Evolutionary conservation across 2,329 filamentous ascomycete genomes (phyloP).

Genomic region (Paramyrothecium roridum): DNA sequence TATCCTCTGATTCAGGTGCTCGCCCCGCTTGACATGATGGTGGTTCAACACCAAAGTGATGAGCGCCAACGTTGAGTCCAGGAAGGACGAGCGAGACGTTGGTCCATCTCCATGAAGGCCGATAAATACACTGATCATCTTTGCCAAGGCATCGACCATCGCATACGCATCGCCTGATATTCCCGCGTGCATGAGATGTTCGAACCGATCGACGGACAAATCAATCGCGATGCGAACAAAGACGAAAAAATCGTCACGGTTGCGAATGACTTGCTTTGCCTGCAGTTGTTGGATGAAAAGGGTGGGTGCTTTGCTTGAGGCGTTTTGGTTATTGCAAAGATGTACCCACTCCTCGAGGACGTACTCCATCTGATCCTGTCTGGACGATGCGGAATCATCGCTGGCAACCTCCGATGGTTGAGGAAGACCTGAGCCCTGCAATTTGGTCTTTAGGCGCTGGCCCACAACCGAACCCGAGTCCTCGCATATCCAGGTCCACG

Average conservation of each 20-base stretch:
- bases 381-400: slow-evolving; percentile 49
- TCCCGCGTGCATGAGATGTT: slow-evolving; percentile 63
- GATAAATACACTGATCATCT: slow-evolving; percentile 73
- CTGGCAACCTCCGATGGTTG: slow-evolving; percentile 44
- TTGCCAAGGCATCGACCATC: slow-evolving; percentile 76
- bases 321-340: slow-evolving; percentile 73
- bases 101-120: slow-evolving; percentile 65
- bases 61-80: slow-evolving; percentile 77
- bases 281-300: slow-evolving; percentile 86
- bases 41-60: slow-evolving; percentile 78
- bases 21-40: slow-evolving; percentile 76
- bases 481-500: slow-evolving; percentile 77
- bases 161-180: slow-evolving; percentile 55
- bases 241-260: slow-evolving; percentile 70
- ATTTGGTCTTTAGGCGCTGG: slow-evolving; percentile 68
- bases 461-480: slow-evolving; percentile 63
- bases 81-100: slow-evolving; percentile 64
- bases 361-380: slow-evolving; percentile 86
- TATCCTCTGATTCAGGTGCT: slow-evolving; percentile 80
- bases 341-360: slow-evolving; percentile 94
- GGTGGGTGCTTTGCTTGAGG: slow-evolving; percentile 66
- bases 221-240: slow-evolving; percentile 84
- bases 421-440: slow-evolving; percentile 35
- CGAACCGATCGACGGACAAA: slow-evolving; percentile 72
- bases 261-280: slow-evolving; percentile 67